Conservation (phyloP, 306 rosid species). For the Abrus precatorius region DNA sequence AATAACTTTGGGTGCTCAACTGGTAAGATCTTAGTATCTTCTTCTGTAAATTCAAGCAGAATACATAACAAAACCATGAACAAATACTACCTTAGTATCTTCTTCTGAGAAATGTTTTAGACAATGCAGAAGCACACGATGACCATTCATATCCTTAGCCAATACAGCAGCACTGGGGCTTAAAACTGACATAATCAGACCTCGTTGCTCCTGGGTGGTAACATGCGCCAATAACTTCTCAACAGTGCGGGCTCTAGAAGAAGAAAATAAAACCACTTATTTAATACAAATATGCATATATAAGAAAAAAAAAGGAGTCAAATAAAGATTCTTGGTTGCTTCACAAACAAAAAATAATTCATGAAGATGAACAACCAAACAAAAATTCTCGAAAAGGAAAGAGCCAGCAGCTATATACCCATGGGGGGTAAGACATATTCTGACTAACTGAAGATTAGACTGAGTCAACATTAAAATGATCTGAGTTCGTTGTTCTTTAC, state of each 20-base stretch:
- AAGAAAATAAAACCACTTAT: slow-evolving; percentile 1
- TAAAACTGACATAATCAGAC: slow-evolving; percentile 51
- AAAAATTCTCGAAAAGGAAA: not conserved
- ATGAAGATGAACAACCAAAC: too few relatives aligned
- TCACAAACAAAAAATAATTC: slow-evolving; percentile 13
- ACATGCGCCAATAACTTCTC: slow-evolving; percentile 64
- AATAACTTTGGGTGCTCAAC: not conserved
- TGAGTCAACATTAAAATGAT: slow-evolving; percentile 48
- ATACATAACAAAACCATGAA: not conserved
- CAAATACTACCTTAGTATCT: slow-evolving; percentile 56
- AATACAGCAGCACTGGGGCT: slow-evolving; percentile 51
- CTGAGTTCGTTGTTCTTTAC: slow-evolving; percentile 60
- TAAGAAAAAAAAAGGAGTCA: not conserved
- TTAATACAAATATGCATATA: not conserved
- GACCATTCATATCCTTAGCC: slow-evolving; percentile 61
- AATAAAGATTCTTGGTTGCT: not conserved
- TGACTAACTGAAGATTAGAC: slow-evolving; percentile 36
- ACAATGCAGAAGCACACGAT: slow-evolving; percentile 65
- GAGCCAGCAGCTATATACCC: slow-evolving; percentile 59
- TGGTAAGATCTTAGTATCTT: too few relatives aligned
- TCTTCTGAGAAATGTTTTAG: slow-evolving; percentile 55
- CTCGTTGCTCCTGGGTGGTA: slow-evolving; percentile 50
- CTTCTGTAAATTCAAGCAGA: not conserved
- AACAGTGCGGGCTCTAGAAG: slow-evolving; percentile 58
- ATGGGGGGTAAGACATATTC: slow-evolving; percentile 53